These are phyloP conservation scores for Setaria italica DNA, from an alignment of 202 grass and related monocot species.

Conservation along the genomic window DNA sequence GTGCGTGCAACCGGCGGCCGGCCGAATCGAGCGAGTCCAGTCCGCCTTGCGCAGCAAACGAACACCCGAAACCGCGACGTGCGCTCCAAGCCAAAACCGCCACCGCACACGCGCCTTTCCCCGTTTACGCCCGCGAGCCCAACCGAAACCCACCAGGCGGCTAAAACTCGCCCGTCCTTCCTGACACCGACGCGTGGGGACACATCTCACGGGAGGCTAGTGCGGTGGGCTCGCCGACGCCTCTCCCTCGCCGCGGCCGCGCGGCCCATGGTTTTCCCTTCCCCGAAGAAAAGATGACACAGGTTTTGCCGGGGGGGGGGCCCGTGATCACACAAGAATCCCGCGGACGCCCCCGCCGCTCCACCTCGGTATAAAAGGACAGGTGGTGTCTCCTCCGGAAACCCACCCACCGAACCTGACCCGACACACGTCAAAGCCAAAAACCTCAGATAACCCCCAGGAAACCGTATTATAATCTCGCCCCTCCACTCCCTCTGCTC, in stretches of 20 bases:
- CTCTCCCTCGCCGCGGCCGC: neutral
- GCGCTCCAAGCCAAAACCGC: conserved; percentile 36
- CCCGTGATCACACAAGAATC: neutral
- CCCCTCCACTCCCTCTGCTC: neutral
- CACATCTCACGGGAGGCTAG: too few relatives aligned
- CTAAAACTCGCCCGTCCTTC: neutral
- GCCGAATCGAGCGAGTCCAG: neutral
- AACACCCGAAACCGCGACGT: conserved; percentile 33
- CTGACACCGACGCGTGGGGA: neutral
- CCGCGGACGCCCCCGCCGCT: neutral
- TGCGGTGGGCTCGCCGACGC: neutral
- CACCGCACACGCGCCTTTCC: neutral
- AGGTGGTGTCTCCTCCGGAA: conserved; percentile 2
- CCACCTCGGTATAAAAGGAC: conserved; percentile 32
- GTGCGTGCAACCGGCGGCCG: too few relatives aligned
- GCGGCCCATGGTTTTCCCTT: conserved; percentile 38
- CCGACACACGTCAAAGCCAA: conserved; percentile 22
- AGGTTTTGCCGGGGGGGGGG: neutral
- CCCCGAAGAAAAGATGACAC: too few relatives aligned
- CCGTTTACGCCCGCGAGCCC: neutral
- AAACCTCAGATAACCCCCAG: neutral
- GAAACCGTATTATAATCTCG: neutral
- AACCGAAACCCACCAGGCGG: neutral
- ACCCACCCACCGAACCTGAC: neutral
- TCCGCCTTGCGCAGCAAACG: conserved; percentile 20